Percentiles rank a stretch among this genome's conserved stretches.
These are phyloP conservation scores for Xenosphaeropsis pyriputrescens DNA, from an alignment of 2,329 filamentous ascomycete genomes.

Conservation along the genomic window DNA sequence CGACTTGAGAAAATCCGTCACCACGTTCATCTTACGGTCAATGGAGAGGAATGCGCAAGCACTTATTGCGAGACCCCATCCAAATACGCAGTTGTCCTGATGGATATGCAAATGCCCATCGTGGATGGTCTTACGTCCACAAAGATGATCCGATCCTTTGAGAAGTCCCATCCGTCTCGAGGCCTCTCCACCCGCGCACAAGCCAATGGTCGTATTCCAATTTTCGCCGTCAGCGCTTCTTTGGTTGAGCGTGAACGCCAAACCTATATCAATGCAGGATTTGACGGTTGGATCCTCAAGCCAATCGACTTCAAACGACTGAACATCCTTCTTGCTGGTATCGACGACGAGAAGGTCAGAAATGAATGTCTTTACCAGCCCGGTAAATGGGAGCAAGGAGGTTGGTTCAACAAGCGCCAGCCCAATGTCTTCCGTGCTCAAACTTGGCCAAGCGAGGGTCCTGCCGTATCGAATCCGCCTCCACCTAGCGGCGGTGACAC, in stretches of 20 bases:
- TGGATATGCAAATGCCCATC: conserved; percentile 74
- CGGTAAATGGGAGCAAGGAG: conserved; percentile 72
- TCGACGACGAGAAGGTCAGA: conserved; percentile 44
- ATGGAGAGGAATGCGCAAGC: conserved; percentile 71
- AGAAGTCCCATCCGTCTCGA: conserved; percentile 30
- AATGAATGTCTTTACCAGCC: conserved; percentile 50
- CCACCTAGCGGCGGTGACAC: neutral
- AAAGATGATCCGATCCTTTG: conserved; percentile 67
- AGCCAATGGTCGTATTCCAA: conserved; percentile 54
- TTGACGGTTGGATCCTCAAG: conserved; percentile 85
- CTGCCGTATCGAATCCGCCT: neutral
- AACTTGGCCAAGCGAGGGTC: neutral
- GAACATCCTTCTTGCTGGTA: conserved; percentile 52
- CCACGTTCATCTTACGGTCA: conserved; percentile 55
- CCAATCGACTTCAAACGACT: conserved; percentile 72
- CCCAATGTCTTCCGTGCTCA: neutral
- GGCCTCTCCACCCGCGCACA: conserved; percentile 42
- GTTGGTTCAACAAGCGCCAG: conserved; percentile 48
- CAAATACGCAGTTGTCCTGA: conserved; percentile 65
- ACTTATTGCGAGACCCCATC: conserved; percentile 48
- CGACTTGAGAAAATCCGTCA: conserved; percentile 66
- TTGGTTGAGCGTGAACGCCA: conserved; percentile 55
- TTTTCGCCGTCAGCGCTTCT: conserved; percentile 80
- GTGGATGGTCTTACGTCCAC: conserved; percentile 72
- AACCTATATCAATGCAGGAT: conserved; percentile 62